Conservation (phyloP, 179 eudicot genomes). For the Corrigiola litoralis region DNA sequence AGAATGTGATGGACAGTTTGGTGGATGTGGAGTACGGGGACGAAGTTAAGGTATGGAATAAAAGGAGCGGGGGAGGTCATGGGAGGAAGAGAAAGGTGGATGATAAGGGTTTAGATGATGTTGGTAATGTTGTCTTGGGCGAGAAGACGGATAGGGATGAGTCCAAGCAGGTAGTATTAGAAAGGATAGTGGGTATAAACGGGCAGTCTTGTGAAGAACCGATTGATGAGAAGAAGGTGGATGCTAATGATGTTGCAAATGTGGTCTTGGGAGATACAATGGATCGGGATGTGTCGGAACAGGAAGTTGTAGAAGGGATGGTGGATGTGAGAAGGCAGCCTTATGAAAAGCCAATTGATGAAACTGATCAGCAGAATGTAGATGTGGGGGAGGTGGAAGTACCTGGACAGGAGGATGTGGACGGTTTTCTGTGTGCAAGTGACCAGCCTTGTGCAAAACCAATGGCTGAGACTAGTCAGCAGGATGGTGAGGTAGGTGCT, state of each 20-base stretch:
- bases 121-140: constrained; percentile 1
- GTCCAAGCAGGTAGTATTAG: not conserved
- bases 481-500: not conserved
- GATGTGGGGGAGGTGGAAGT: not conserved
- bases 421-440: not conserved
- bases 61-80: constrained; percentile 15
- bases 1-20: not conserved
- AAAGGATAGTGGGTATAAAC: not conserved
- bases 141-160: constrained; percentile 12
- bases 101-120: not conserved
- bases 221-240: not conserved
- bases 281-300: not conserved
- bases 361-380: not conserved
- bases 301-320: not conserved
- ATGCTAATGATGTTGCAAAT: too few species aligned
- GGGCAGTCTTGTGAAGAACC: constrained; percentile 18
- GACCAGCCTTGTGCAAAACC: not conserved
- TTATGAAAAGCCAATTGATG: not conserved
- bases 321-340: not conserved
- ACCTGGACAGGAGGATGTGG: not conserved
- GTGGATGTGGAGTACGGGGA: constrained; percentile 9
- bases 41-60: constrained; percentile 19
- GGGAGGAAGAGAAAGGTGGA: constrained; percentile 29
- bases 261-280: not conserved
- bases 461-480: not conserved